Evolutionary conservation across 2,329 filamentous ascomycete genomes (phyloP).

Genomic region (Ceratocystis ficicola): DNA sequence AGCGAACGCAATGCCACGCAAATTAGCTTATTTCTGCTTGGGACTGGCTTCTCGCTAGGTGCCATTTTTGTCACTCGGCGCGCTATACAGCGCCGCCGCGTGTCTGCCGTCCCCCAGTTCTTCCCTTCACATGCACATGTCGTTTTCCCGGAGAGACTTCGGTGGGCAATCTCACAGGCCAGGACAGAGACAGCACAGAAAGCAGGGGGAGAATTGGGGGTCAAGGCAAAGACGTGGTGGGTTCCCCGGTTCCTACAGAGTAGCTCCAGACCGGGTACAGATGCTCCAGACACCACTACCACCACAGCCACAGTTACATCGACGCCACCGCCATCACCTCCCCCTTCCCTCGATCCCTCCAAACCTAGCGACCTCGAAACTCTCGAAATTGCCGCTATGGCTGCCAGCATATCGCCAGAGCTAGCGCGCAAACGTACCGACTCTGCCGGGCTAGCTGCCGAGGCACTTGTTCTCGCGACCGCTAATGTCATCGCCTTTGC

Average conservation of each 20-base stretch:
- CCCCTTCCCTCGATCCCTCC: constrained; percentile 18
- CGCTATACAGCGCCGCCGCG: constrained; percentile 51
- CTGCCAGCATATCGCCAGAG: constrained; percentile 6
- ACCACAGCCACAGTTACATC: not conserved
- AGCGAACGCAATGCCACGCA: constrained; percentile 46
- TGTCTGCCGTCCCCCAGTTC: constrained; percentile 54
- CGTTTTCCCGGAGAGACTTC: constrained; percentile 28
- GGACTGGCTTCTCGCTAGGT: constrained; percentile 61
- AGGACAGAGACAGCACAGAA: not conserved
- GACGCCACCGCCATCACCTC: constrained; percentile 13
- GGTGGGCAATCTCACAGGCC: not conserved
- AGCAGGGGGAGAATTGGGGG: not conserved
- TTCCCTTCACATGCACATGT: constrained; percentile 48
- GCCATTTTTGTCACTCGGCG: constrained; percentile 61
- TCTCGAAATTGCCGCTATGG: constrained; percentile 28
- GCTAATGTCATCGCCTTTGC: constrained; percentile 69
- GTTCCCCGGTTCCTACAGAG: not conserved
- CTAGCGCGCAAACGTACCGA: constrained; percentile 36
- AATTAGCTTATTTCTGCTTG: constrained; percentile 59
- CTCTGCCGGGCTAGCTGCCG: constrained; percentile 59
- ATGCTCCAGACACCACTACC: not conserved
- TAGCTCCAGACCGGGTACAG: not conserved
- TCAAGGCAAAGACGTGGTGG: too few relatives aligned
- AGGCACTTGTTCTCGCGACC: constrained; percentile 76
- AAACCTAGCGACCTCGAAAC: constrained; percentile 26